Evolutionary conservation across 306 rosid genomes (phyloP).

Genomic region (Arachis hypogaea): DNA sequence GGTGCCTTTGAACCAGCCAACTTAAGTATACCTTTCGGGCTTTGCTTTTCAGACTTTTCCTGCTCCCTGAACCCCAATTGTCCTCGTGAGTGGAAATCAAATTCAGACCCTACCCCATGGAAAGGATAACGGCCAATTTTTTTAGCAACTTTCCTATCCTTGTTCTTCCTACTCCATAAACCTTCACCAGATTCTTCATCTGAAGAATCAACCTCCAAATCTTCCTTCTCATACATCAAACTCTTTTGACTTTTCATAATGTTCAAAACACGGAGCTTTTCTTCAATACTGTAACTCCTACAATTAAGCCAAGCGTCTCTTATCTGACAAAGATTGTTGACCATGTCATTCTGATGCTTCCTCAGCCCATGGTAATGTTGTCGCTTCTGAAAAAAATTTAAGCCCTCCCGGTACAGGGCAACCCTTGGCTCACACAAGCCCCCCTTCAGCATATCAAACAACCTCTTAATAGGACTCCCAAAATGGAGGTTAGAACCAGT

Average conservation of each 20-base stretch:
- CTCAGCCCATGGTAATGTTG: slow-evolving; percentile 87
- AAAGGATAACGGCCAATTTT: slow-evolving; percentile 54
- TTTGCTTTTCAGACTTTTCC: slow-evolving; percentile 64
- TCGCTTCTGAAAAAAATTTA: slow-evolving; percentile 75
- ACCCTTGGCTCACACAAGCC: slow-evolving; percentile 98
- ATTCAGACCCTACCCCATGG: slow-evolving; percentile 53
- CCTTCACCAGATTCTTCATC: slow-evolving; percentile 76
- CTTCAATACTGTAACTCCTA: slow-evolving; percentile 90
- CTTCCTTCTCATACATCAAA: slow-evolving; percentile 86
- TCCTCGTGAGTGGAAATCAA: slow-evolving; percentile 54
- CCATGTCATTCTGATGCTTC: slow-evolving; percentile 90
- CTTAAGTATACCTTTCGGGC: slow-evolving; percentile 79
- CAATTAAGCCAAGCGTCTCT: slow-evolving; percentile 97
- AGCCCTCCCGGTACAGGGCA: slow-evolving; percentile 91
- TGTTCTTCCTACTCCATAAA: slow-evolving; percentile 57
- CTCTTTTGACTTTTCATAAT: slow-evolving; percentile 86
- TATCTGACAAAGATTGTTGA: slow-evolving; percentile 84
- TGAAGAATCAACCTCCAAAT: slow-evolving; percentile 68
- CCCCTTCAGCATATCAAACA: slow-evolving; percentile 90
- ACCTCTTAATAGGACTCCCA: slow-evolving; percentile 80
- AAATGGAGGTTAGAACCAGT: slow-evolving; percentile 84
- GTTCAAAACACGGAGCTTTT: slow-evolving; percentile 86
- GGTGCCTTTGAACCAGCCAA: slow-evolving; percentile 64
- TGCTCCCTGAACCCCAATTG: slow-evolving; percentile 45
- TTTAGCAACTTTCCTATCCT: slow-evolving; percentile 58